Percentiles rank a stretch among this genome's conserved stretches.
These are phyloP conservation scores for Spathaspora passalidarum DNA, from an alignment of 805 yeast genomes.

Conservation along the genomic window DNA sequence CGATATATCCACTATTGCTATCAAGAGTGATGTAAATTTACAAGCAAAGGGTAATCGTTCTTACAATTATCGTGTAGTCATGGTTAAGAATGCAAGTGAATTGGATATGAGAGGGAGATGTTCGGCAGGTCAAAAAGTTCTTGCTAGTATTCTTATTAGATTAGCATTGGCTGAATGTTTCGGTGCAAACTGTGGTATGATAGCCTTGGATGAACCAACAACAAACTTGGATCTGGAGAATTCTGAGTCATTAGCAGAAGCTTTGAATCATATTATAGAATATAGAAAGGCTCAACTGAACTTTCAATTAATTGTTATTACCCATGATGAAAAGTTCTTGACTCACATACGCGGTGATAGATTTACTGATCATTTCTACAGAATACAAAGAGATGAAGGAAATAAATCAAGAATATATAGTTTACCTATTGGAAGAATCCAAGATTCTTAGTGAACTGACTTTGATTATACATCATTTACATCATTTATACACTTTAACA, in stretches of 20 bases:
- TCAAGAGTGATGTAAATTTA: constrained; percentile 70
- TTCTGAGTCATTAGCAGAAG: constrained; percentile 79
- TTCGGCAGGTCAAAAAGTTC: constrained; percentile 95
- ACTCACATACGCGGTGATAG: constrained; percentile 79
- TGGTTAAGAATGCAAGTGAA: constrained; percentile 89
- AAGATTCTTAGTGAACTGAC: constrained; percentile 17
- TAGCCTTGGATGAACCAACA: constrained; percentile 97
- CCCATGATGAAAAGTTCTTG: constrained; percentile 93
- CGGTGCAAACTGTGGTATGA: constrained; percentile 92
- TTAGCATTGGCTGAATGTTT: constrained; percentile 93
- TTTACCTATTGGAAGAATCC: constrained; percentile 39
- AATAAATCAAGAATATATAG: constrained; percentile 73
- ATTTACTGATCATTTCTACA: constrained; percentile 84
- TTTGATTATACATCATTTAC: background rate
- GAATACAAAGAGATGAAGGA: constrained; percentile 74
- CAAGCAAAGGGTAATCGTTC: constrained; percentile 56
- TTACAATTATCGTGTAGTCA: constrained; percentile 90
- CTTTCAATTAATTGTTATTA: constrained; percentile 91
- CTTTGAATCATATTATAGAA: constrained; percentile 72
- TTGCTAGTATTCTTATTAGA: constrained; percentile 88
- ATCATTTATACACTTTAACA: background rate
- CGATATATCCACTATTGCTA: constrained; percentile 87
- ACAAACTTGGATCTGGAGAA: constrained; percentile 91
- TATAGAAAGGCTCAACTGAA: constrained; percentile 74
- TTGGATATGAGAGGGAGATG: constrained; percentile 98